Evolutionary conservation across 139 green algal genomes (phyloP).

Genomic region (Chlorella ohadii): DNA sequence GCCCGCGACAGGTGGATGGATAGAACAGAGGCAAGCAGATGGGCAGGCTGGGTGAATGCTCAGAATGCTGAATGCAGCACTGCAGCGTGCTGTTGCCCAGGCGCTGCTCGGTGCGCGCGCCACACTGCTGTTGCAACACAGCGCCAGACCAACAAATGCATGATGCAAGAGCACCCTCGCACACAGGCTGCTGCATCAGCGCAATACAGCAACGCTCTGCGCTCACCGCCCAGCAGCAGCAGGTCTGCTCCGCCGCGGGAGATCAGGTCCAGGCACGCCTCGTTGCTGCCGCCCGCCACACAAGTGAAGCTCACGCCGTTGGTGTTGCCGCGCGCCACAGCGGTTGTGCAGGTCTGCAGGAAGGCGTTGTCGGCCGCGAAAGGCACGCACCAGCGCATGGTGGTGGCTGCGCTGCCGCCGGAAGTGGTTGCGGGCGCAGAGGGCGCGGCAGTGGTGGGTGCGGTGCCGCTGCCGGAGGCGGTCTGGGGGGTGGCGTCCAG

Average conservation of each 20-base stretch:
- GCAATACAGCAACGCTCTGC: no score
- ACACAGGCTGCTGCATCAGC: no score
- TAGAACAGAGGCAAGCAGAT: no score
- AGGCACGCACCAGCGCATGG: constrained; percentile 25
- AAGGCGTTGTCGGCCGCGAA: background rate
- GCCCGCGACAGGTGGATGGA: no score
- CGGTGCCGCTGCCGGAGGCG: background rate
- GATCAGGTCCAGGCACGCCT: background rate
- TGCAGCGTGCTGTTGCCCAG: no score
- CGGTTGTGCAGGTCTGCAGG: background rate
- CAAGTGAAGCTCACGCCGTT: constrained; percentile 8
- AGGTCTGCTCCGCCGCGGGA: constrained; percentile 5
- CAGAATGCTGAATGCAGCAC: no score
- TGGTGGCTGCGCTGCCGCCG: background rate
- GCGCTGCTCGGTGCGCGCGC: no score
- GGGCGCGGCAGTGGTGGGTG: background rate
- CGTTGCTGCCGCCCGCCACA: background rate
- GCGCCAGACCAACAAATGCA: no score
- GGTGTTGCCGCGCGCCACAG: background rate
- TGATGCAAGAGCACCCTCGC: no score
- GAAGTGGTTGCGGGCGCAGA: background rate
- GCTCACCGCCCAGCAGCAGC: constrained; percentile 19
- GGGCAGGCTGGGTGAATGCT: no score
- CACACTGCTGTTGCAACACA: no score
- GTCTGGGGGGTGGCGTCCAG: background rate